Percentiles rank a stretch among this genome's conserved stretches.
Evolutionary conservation across 1,284 basidiomycete species (phyloP).

Genomic region (Microbotryomycetes sp.): DNA sequence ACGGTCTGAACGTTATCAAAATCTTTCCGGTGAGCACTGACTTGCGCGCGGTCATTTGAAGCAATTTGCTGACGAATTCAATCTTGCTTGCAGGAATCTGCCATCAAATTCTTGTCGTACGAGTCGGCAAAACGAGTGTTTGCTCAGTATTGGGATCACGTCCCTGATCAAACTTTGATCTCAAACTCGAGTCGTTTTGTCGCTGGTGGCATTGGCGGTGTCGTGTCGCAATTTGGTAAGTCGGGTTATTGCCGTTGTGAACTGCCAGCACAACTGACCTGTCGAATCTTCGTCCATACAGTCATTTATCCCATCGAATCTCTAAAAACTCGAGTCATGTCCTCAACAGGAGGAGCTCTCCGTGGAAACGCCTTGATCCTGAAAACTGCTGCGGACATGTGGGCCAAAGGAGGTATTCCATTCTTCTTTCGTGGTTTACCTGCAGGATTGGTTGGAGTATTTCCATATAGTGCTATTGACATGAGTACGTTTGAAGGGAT

Average conservation of each 20-base stretch:
- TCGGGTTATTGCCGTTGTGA: constrained; percentile 10
- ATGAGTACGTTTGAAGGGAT: constrained; percentile 47
- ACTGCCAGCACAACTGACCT: background rate
- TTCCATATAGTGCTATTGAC: constrained; percentile 45
- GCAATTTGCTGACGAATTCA: no score
- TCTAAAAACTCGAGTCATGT: constrained; percentile 52
- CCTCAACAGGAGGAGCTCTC: constrained; percentile 26
- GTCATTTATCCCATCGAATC: constrained; percentile 87
- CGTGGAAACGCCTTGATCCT: constrained; percentile 41
- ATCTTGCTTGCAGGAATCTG: constrained; percentile 66
- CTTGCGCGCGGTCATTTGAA: background rate
- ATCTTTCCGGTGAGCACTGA: constrained; percentile 63
- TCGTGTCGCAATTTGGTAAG: constrained; percentile 75
- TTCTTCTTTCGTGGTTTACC: constrained; percentile 87
- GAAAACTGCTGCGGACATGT: constrained; percentile 61
- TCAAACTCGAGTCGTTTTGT: constrained; percentile 88
- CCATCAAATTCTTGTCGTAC: constrained; percentile 96
- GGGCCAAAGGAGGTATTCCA: constrained; percentile 64
- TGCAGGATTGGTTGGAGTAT: constrained; percentile 49
- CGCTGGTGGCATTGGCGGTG: constrained; percentile 90
- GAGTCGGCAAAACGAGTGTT: constrained; percentile 93
- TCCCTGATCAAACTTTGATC: constrained; percentile 82
- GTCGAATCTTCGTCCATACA: constrained; percentile 36
- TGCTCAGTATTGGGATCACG: constrained; percentile 83
- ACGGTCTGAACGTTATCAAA: constrained; percentile 66